Evolutionary conservation across 169 alveolate species (phyloP), one percentile per base, ranked within the genome.

Genomic region (Amoebophrya sp.): DNA sequence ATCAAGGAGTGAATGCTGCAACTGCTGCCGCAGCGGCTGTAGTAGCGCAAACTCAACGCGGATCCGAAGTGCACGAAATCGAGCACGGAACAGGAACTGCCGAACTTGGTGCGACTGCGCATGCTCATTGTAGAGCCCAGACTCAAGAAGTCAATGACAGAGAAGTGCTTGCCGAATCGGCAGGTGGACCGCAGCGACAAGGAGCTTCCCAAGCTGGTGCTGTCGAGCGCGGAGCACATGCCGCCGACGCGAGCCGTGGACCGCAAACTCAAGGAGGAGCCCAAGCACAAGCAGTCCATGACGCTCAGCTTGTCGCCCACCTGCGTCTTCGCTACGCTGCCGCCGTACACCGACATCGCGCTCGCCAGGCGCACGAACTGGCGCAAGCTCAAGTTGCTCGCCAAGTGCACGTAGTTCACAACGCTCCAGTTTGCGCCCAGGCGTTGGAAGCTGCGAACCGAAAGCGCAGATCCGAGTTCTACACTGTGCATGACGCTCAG

Each of bases 171-270:
- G 1, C 90, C 90, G n/a, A 89, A 10, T n/a, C 90, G 90, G n/a
- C 33, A 2, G 34, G 39, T n/a, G 36, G 34, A 0, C 40, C 90
- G 36, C 12, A 33, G 34, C 36, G 41, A 26, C 41, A 89, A 33
- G 90, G 54, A 36, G 41, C 41, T 26, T 36, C 90, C 90, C n/a
- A 89, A 47, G 40, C 40, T 89, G 36, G 39, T 33, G 40, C 34
- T 3, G 47, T 89, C 40, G 47, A 89, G 90, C 90, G 40, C 90
- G n/a, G 90, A 89, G 53, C 33, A 36, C 41, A 33, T 14, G 47
- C 41, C 12, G 41, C 90, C 90, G 24, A 89, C 29, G 40, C 90
- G 90, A 0, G 90, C 34, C 6, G 24, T 3, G 18, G 53, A 14
- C 6, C 90, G 40, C n/a, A 89, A 36, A 14, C 54, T 36, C 24